A percentile compares a stretch with the other conserved stretches of the same genome.
These are phyloP conservation scores for Gynochthodes officinalis DNA, from an alignment of 257 asterid species.

Conservation along the genomic window DNA sequence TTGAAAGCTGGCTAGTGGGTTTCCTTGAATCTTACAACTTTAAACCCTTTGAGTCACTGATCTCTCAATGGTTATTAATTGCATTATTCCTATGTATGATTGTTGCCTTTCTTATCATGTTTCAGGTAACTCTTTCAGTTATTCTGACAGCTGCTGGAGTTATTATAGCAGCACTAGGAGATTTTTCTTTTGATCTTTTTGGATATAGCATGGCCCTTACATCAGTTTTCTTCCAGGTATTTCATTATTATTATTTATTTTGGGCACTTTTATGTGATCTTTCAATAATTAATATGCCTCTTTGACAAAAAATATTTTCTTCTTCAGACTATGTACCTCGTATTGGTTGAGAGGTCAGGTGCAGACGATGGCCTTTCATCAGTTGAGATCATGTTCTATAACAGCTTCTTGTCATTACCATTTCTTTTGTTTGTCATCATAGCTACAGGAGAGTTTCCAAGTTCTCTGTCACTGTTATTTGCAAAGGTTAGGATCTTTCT, in stretches of 20 bases:
- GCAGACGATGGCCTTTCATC: slow-evolving; percentile 97
- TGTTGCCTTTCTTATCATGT: slow-evolving; percentile 10
- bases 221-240: slow-evolving; percentile 95
- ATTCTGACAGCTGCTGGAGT: slow-evolving; percentile 89
- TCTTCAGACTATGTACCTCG: slow-evolving; percentile 98
- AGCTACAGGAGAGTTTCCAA: slow-evolving; percentile 89
- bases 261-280: background rate
- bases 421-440: slow-evolving; percentile 82
- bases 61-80: background rate
- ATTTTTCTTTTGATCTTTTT: slow-evolving; percentile 88
- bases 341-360: slow-evolving; percentile 92
- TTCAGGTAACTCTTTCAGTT: slow-evolving; percentile 89
- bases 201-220: slow-evolving; percentile 88
- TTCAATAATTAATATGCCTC: background rate
- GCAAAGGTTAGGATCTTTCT: slow-evolving; percentile 58
- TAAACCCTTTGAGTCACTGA: background rate
- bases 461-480: slow-evolving; percentile 56
- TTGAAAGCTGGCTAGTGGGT: background rate
- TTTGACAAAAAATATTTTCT: slow-evolving; percentile 13
- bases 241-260: slow-evolving; percentile 15
- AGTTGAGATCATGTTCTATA: slow-evolving; percentile 87
- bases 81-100: background rate
- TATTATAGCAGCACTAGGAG: slow-evolving; percentile 91
- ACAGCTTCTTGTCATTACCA: slow-evolving; percentile 80
- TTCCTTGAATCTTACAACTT: background rate